Evolutionary conservation across 2,329 filamentous ascomycete species (phyloP).

Genomic region (Leptographium radiaticola): DNA sequence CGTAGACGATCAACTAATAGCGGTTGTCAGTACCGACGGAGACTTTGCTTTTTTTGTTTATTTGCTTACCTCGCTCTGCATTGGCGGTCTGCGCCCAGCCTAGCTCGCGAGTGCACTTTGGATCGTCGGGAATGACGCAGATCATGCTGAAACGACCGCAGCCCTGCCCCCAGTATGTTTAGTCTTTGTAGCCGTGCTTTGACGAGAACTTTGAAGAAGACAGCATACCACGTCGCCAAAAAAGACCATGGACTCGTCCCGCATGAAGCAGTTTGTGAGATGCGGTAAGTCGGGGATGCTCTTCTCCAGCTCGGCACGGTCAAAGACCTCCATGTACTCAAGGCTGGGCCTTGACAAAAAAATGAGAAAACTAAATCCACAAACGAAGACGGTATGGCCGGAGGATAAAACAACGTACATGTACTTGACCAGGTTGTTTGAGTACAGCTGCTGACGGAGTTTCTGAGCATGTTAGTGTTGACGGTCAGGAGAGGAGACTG

Average conservation of each 20-base stretch:
- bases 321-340: neutral
- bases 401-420: neutral
- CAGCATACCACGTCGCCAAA: neutral
- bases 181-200: neutral
- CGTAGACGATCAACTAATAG: neutral
- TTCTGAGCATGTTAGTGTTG: neutral
- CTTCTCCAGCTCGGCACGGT: neutral
- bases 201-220: neutral
- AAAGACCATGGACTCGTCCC: neutral
- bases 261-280: neutral
- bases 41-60: neutral
- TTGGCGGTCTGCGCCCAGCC: neutral
- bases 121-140: neutral
- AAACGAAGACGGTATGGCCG: neutral
- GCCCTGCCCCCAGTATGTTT: neutral
- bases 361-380: neutral
- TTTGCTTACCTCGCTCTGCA: neutral
- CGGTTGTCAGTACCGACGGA: neutral
- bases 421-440: neutral
- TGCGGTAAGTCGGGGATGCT: neutral
- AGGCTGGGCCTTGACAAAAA: neutral
- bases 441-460: neutral
- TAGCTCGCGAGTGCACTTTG: neutral
- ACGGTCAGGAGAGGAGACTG: neutral
- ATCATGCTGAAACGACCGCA: neutral